A percentile compares a stretch with the other conserved stretches of the same genome.
Evolutionary conservation across 2,329 filamentous ascomycete species (phyloP).

Genomic region (Fonsecaea monophora): DNA sequence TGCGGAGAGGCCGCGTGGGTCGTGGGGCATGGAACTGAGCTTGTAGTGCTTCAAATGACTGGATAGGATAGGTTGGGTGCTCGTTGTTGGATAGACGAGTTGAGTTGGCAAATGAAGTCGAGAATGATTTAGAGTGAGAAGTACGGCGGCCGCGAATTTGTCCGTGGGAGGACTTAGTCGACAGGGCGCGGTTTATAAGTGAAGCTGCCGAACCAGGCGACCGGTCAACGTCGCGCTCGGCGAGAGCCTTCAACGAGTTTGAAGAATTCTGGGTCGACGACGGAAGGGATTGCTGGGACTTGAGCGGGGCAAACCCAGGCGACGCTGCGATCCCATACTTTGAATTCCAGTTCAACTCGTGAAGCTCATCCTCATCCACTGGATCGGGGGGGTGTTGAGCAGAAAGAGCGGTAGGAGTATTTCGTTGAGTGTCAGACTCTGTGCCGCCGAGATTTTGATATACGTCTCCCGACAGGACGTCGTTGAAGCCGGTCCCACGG

Average conservation of each 20-base stretch:
- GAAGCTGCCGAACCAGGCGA: constrained; percentile 9
- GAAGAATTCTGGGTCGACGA: constrained; percentile 33
- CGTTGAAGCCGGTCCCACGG: constrained; percentile 9
- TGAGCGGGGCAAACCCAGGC: constrained; percentile 17
- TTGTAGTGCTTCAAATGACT: constrained; percentile 56
- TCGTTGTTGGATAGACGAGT: constrained; percentile 31
- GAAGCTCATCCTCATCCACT: constrained; percentile 28
- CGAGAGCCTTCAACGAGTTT: constrained; percentile 30
- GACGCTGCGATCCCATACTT: constrained; percentile 18
- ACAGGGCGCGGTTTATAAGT: constrained; percentile 25
- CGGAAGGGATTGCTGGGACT: constrained; percentile 22
- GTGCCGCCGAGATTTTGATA: constrained; percentile 20
- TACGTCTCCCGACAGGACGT: constrained; percentile 5
- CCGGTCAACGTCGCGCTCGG: constrained; percentile 22
- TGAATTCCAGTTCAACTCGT: constrained; percentile 15
- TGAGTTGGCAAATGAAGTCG: constrained; percentile 28
- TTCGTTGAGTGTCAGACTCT: constrained; percentile 32
- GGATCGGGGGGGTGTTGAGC: constrained; percentile 25
- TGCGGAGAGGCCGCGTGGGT: constrained; percentile 49
- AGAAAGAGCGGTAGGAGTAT: constrained; percentile 32
- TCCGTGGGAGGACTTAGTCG: constrained; percentile 27
- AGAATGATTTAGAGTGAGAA: constrained; percentile 39
- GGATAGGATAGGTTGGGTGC: constrained; percentile 55
- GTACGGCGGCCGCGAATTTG: constrained; percentile 27
- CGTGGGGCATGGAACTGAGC: constrained; percentile 51